These are phyloP conservation scores for Amaranthus cruentus DNA, from an alignment of 148 eudicot genomes.

Conservation along the genomic window DNA sequence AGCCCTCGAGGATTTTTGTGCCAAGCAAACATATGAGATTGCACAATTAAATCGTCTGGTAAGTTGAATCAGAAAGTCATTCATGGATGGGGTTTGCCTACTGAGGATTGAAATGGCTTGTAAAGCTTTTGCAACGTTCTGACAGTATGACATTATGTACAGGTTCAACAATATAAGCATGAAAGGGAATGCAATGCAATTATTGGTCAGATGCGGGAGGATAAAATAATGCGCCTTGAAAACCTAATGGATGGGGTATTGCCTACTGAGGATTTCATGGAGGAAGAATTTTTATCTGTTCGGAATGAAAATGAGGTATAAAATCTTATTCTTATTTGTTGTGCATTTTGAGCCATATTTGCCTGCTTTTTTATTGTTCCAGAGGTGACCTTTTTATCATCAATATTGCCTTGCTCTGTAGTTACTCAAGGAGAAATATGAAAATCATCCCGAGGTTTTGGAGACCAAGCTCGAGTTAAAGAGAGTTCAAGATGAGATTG, in stretches of 20 bases:
- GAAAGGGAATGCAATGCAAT: slow-evolving; percentile 94
- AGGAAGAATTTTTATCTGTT: slow-evolving; percentile 68
- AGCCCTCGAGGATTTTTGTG: slow-evolving; percentile 86
- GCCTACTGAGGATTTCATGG: slow-evolving; percentile 76
- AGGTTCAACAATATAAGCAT: slow-evolving; percentile 96
- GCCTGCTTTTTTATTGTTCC: background rate
- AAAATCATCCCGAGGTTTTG: slow-evolving; percentile 83
- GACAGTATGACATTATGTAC: slow-evolving; percentile 26
- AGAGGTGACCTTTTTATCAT: background rate
- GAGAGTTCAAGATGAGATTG: slow-evolving; percentile 73
- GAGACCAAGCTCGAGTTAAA: slow-evolving; percentile 69
- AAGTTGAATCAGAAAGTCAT: slow-evolving; percentile 21
- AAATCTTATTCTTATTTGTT: background rate
- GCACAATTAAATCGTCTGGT: slow-evolving; percentile 85
- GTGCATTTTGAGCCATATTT: background rate
- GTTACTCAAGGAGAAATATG: slow-evolving; percentile 81
- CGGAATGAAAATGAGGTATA: slow-evolving; percentile 74
- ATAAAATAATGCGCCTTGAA: slow-evolving; percentile 90
- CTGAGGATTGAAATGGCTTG: background rate
- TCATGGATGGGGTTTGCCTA: background rate
- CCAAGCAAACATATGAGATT: slow-evolving; percentile 77
- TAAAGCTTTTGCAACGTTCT: slow-evolving; percentile 4
- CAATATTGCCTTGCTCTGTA: slow-evolving; percentile 21
- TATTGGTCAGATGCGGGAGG: slow-evolving; percentile 84
- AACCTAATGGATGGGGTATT: slow-evolving; percentile 92